Base-by-base conservation (phyloP, 2,329 filamentous ascomycete genomes). In the Aspergillus hiratsukae region DNA sequence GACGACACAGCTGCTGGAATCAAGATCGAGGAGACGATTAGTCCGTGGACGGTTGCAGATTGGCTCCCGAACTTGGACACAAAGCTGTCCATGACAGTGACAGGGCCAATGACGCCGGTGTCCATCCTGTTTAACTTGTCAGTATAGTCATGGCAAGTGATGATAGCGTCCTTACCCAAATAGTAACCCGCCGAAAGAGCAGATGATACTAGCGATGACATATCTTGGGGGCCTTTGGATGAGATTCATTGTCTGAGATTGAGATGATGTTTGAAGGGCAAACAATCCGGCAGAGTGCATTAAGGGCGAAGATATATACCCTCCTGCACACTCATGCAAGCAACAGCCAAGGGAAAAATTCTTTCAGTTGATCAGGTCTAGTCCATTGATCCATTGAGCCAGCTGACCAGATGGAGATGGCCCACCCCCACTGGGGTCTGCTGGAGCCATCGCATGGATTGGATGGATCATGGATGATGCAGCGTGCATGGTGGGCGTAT, bases 1-100 rank as follows among this genome's bases (percentile, higher is more conserved):
- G 83, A 83, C 1, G 83, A 80, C 10, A 85, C 65, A 0, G 79
- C 79, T 4, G 82, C 84, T 0, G 83, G 80, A 29, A 87, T 75
- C 50, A 87, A 71, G 54, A 87, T 82, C 2, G 78, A 77, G 0
- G 84, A 86, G 3, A 87, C 83, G 1, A 82, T 79, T 17, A 86
- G 73, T 0, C 84, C 84, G 52, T 81, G 80, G 4, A 85, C 66
- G 0, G 77, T 78, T 1, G 83, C 73, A 0, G 81, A 81, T 37
- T 83, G 73, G 4, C 66, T 62, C 1, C 82, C 83, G 49, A 86
- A 81, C 3, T 76, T 75, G 2, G 69, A 55, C 9, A 71, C 72
- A 66, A 84, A 87, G 17, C 73, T 70, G 0, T 74, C 63, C 84
- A 87, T 87, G 2, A 78, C 76, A 0, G 83, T 86, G 0, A 86